Percentiles rank a stretch among this genome's conserved stretches.
phyloP scores from a whole-genome alignment of 345 rosid genomes.

The Cardamine occulta region DNA sequence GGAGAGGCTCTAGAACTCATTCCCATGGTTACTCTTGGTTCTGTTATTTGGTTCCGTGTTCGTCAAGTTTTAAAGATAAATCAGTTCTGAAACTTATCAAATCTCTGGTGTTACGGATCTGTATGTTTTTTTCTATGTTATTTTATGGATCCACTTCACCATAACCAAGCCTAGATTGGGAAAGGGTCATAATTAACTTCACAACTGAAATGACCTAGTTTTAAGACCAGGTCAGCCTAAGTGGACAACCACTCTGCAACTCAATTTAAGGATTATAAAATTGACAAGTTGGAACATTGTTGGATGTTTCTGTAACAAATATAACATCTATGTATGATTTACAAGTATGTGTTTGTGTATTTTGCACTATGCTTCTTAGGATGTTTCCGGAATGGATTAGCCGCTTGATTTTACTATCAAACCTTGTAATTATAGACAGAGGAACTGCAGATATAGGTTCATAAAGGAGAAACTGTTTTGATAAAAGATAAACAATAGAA shows the following conservation, averaged over 20 bases:
- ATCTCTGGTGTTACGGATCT: neutral
- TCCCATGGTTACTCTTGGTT: neutral
- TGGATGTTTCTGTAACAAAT: neutral
- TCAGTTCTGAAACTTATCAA: neutral
- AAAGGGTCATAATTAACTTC: constrained; percentile 9
- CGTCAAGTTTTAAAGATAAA: neutral
- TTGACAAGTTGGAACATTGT: constrained; percentile 22
- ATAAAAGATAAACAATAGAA: no score
- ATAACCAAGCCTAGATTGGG: constrained; percentile 14
- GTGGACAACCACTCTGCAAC: constrained; percentile 34
- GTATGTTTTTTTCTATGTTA: neutral
- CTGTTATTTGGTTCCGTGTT: neutral
- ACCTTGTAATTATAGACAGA: neutral
- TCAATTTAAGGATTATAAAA: constrained; percentile 3
- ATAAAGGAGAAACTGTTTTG: constrained; percentile 2
- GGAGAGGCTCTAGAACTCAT: neutral
- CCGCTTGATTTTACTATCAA: neutral
- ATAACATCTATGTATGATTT: neutral
- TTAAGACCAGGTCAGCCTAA: constrained; percentile 29
- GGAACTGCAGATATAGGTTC: neutral
- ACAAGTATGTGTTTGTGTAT: neutral
- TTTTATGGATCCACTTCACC: neutral
- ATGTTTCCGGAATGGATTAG: constrained; percentile 10
- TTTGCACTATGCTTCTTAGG: neutral
- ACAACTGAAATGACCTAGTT: constrained; percentile 3